Base-by-base conservation (phyloP, 208 protist genomes). In the Entamoeba invadens region DNA sequence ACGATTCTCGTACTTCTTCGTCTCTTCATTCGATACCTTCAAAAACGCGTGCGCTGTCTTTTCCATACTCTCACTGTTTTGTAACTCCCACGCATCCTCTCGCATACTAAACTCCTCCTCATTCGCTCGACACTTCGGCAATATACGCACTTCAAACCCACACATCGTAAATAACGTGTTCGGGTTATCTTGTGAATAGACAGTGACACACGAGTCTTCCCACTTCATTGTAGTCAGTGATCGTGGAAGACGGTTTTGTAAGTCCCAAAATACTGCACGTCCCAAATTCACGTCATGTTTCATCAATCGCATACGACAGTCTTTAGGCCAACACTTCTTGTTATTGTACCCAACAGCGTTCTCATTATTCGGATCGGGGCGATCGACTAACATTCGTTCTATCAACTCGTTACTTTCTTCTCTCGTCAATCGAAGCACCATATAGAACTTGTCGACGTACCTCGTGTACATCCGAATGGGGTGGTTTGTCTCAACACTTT, bases 121-220 rank as follows among this genome's bases (percentile, higher is more conserved):
- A 97, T 95, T 45, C 97, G 97, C 77, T 72, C 99, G 97, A 93
- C 93, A 93, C 95, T 98, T 98, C 87, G 98, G 98, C 45, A 98
- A 93, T 44, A 97, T 95, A 42, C 96, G 50, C 18, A 97, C 94
- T 94, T 99, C 99, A 96, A 99, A 99, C 57, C 98, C 98, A 91
- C 97, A 97, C 98, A 99, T 99, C 93, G 98, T 97, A 96, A 99
- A 99, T 45, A 99, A 97, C 51, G 99, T 93, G 96, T 99, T 99
- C 16, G 99, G 99, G 97, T 99, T 99, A 95, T 99, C 98, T 96
- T 99, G 98, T 68, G 97, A 98, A 96, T 99, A 99, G 0, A 99
- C 99, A 87, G 98, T 99, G 21, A 99, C 97, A 95, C 99, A 99
- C n/a, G 96, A 97, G 94, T 99, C 98, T 38, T 98, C 97, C 96